These are phyloP conservation scores for Pyrenophora teres DNA, from an alignment of 2,329 filamentous ascomycete species.

Conservation along the genomic window DNA sequence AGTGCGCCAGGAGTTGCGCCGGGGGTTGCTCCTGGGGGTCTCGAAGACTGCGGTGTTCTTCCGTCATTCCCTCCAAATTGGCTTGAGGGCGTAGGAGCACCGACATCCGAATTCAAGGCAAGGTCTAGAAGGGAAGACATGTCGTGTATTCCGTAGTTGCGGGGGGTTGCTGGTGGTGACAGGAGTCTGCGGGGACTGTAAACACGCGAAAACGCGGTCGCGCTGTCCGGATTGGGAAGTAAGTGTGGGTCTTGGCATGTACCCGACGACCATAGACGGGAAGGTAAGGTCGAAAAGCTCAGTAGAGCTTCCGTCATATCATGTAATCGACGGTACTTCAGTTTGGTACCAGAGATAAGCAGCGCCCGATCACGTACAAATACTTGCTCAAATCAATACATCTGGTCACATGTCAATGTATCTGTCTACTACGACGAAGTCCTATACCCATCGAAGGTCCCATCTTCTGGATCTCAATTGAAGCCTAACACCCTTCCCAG, in stretches of 20 bases:
- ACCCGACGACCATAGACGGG: no score
- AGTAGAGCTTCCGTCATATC: no score
- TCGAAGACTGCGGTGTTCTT: slow-evolving; percentile 55
- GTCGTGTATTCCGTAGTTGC: slow-evolving; percentile 17
- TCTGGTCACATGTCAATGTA: no score
- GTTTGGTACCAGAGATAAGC: no score
- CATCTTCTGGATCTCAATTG: not conserved
- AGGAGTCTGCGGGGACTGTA: slow-evolving; percentile 20
- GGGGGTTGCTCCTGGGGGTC: slow-evolving; percentile 56
- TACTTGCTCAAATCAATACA: no score
- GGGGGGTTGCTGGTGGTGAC: slow-evolving; percentile 8
- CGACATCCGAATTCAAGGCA: slow-evolving; percentile 54
- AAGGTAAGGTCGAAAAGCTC: no score
- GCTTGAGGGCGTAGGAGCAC: slow-evolving; percentile 45
- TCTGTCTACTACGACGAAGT: no score
- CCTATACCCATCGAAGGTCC: no score
- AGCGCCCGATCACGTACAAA: no score
- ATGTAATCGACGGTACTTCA: no score
- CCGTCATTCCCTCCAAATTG: slow-evolving; percentile 40
- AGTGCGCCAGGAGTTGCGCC: slow-evolving; percentile 54
- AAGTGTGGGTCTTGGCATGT: slow-evolving; percentile 21
- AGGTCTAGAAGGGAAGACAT: slow-evolving; percentile 61
- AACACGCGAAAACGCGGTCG: slow-evolving; percentile 33
- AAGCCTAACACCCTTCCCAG: not conserved
- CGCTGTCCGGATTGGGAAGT: slow-evolving; percentile 23